phyloP scores from a whole-genome alignment of 2,329 filamentous ascomycete species.

The Calonectria ilicicola region DNA sequence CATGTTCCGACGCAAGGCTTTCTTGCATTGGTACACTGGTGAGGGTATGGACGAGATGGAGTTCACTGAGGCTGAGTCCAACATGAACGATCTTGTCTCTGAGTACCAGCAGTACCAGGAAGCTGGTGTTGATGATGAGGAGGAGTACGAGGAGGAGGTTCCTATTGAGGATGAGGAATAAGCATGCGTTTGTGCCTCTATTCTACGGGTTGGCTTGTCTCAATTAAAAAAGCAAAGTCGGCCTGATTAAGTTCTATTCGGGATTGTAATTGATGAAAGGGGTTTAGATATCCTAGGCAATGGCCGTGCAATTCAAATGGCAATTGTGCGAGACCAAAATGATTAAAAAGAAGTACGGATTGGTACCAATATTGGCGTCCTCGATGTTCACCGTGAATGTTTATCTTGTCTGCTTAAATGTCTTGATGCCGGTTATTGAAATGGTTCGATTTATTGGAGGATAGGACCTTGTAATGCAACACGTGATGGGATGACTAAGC shows the following conservation, averaged over 20 bases:
- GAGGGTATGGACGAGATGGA: conserved; percentile 99
- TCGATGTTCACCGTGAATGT: not conserved
- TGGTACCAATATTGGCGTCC: conserved; percentile 38
- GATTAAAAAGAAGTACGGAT: conserved; percentile 44
- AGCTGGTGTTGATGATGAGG: conserved; percentile 88
- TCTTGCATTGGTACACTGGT: conserved; percentile 99
- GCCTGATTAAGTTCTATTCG: conserved; percentile 48
- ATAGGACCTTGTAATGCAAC: not conserved
- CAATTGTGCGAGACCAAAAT: conserved; percentile 47
- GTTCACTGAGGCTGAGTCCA: conserved; percentile 99
- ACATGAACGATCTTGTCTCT: conserved; percentile 99
- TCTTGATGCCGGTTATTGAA: not conserved
- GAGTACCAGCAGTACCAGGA: conserved; percentile 99
- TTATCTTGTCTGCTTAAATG: not conserved
- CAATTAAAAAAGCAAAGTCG: conserved; percentile 31
- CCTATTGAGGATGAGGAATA: conserved; percentile 78
- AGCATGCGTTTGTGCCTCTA: conserved; percentile 20
- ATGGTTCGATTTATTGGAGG: not conserved
- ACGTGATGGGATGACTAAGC: conserved; percentile 52
- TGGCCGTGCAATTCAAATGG: conserved; percentile 47
- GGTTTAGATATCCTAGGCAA: conserved; percentile 55
- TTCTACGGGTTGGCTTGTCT: conserved; percentile 8
- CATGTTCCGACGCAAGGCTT: conserved; percentile 99
- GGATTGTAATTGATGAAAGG: conserved; percentile 49
- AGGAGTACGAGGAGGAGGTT: conserved; percentile 96